Percentiles rank a stretch among this genome's conserved stretches.
phyloP scores from a whole-genome alignment of 2,329 filamentous ascomycete species.

The Aspergillus japonicus region DNA sequence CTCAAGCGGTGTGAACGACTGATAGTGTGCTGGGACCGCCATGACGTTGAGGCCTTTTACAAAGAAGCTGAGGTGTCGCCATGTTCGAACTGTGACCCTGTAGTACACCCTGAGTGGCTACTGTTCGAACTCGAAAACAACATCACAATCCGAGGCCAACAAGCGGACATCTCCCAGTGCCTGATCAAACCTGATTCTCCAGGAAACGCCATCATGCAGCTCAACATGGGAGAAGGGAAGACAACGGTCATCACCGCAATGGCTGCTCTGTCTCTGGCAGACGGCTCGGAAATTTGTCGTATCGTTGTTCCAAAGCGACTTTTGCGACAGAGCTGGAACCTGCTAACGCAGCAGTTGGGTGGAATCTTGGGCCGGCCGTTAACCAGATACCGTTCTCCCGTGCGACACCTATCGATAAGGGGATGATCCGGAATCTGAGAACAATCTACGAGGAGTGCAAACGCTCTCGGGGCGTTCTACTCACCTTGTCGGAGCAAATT shows the following conservation, averaged over 20 bases:
- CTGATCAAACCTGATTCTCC: not conserved
- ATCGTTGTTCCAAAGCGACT: slow-evolving; percentile 11
- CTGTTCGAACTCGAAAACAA: slow-evolving; percentile 13
- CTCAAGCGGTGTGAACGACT: slow-evolving; percentile 11
- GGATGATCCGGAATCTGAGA: not conserved
- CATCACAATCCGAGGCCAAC: slow-evolving; percentile 3
- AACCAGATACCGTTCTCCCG: slow-evolving; percentile 11
- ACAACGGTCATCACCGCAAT: slow-evolving; percentile 8
- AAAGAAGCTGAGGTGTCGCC: slow-evolving; percentile 10
- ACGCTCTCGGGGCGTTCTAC: not conserved
- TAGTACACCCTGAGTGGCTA: slow-evolving; percentile 8
- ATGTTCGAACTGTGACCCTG: slow-evolving; percentile 4
- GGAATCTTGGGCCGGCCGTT: slow-evolving; percentile 4
- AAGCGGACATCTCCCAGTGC: not conserved
- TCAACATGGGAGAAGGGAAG: slow-evolving; percentile 13
- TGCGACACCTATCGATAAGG: not conserved
- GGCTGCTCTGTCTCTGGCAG: not conserved
- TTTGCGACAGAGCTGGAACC: slow-evolving; percentile 4
- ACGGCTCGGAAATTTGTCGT: not conserved
- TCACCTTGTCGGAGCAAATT: slow-evolving; percentile 8
- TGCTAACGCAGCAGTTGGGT: slow-evolving; percentile 5
- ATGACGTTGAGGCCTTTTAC: slow-evolving; percentile 11
- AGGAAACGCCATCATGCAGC: not conserved
- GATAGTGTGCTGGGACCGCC: not conserved
- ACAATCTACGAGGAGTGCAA: slow-evolving; percentile 2